Evolutionary conservation across 371 early-diverging fungal species (phyloP), one percentile per base, ranked within the genome.

Genomic region (Cokeromyces recurvatus): DNA sequence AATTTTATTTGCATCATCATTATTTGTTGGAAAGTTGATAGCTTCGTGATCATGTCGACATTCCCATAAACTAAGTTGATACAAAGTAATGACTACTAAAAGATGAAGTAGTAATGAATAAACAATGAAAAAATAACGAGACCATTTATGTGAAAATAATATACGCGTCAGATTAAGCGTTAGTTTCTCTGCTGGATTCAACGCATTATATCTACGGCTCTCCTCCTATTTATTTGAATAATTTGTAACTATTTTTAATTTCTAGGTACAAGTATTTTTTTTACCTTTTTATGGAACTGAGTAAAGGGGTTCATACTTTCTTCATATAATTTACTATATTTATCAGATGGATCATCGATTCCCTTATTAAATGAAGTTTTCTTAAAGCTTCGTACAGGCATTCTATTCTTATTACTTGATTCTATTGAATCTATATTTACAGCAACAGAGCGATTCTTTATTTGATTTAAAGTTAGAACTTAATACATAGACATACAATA

Each of bases 291-390:
- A 49, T 88, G 86, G 65, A 94, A 94, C 22, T 82, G 86, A 17
- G 79, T 77, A 60, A 95, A 95, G 17, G 94, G 95, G 57, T 95
- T 91, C 68, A 91, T 78, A 32, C 72, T 81, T 39, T 87, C 89
- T 55, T 94, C 94, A 47, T 93, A 94, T 47, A 88, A 57, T 39
- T 74, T 71, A 7, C 79, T 65, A 68, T 94, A 94, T 48, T 87
- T 87, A 39, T 80, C 76, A 1, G 78, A 64, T 8, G 80, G 78
- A 43, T 79, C 70, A 45, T 81, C 56, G 6, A 24, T 14, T 39
- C 11, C 8, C 29, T 39, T 19, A n/a, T 46, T 59, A 24, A 47
- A 32, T 7, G 48, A 37, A 17, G 37, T 35, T 25, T 40, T 51
- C 38, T 36, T 61, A 24, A 61, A 55, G 17, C 29, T 51, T 37